phyloP scores from a whole-genome alignment of 345 rosid species.

The Alliaria petiolata region DNA sequence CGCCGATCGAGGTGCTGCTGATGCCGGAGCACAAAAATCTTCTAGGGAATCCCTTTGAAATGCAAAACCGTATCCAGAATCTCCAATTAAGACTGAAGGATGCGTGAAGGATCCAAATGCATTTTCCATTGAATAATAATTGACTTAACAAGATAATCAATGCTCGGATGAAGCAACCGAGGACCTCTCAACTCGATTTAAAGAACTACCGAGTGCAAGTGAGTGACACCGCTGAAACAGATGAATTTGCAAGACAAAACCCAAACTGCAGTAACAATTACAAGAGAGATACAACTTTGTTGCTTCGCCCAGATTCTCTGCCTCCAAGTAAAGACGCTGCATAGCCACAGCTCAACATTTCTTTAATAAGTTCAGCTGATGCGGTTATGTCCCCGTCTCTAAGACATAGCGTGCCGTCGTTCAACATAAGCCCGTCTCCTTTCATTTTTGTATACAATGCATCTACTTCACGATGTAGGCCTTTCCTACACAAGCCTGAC shows the following conservation, averaged over 20 bases:
- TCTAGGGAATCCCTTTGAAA: conserved; percentile 25
- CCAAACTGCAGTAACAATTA: neutral
- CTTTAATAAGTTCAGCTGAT: conserved; percentile 16
- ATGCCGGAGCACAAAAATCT: conserved; percentile 40
- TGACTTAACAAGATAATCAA: too few relatives aligned
- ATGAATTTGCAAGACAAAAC: neutral
- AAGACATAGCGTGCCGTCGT: conserved; percentile 12
- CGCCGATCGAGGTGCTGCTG: neutral
- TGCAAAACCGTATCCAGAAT: conserved; percentile 52
- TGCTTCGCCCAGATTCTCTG: neutral
- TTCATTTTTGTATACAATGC: conserved; percentile 13
- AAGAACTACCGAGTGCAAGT: neutral
- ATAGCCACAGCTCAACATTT: conserved; percentile 12
- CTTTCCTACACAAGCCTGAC: conserved; percentile 23
- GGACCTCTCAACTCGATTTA: neutral
- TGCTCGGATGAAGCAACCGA: neutral
- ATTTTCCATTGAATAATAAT: conserved; percentile 42
- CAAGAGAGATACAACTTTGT: neutral
- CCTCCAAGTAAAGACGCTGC: neutral
- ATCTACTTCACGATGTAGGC: conserved; percentile 7
- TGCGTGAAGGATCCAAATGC: conserved; percentile 50
- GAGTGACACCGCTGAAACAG: neutral
- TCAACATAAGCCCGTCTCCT: conserved; percentile 8
- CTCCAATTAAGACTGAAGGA: conserved; percentile 45
- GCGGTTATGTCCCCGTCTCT: conserved; percentile 1